A percentile compares a stretch with the other conserved stretches of the same genome.
Evolutionary conservation across 495 filamentous ascomycete species (phyloP).

Genomic region (Podospora tetraspora): DNA sequence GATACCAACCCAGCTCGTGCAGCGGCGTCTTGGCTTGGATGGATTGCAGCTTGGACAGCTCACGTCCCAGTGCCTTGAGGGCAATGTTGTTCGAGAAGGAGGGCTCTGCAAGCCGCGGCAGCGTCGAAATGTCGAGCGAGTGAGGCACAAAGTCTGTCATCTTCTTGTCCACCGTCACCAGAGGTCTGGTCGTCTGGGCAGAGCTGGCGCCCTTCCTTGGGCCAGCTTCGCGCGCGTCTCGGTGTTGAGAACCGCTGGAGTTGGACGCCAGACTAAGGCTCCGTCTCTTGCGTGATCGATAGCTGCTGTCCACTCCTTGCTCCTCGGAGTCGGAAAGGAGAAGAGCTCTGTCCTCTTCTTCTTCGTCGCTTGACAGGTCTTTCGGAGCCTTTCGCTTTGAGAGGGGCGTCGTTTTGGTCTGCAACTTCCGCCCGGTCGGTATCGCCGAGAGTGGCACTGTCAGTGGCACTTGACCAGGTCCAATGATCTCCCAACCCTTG

Average conservation of each 20-base stretch:
- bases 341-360: neutral
- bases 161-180: slow-evolving; percentile 2
- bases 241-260: neutral
- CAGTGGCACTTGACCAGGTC: neutral
- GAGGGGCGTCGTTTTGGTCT: neutral
- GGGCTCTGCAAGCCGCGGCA: slow-evolving; percentile 59
- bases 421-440: neutral
- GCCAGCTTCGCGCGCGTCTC: neutral
- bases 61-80: slow-evolving; percentile 56
- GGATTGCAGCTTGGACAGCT: slow-evolving; percentile 54
- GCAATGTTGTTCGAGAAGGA: slow-evolving; percentile 62
- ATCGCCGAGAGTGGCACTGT: slow-evolving; percentile 30
- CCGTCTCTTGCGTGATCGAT: neutral
- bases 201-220: neutral
- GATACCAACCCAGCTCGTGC: slow-evolving; percentile 80
- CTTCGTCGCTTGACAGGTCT: slow-evolving; percentile 12
- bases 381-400: neutral
- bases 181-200: neutral
- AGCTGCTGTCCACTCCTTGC: neutral
- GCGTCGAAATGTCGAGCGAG: slow-evolving; percentile 47
- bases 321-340: neutral
- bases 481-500: slow-evolving; percentile 7
- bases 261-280: neutral
- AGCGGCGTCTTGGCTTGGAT: slow-evolving; percentile 57
- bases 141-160: slow-evolving; percentile 64